These are phyloP conservation scores for Poa pratensis DNA, from an alignment of 176 grass and related monocot genomes.

Conservation along the genomic window DNA sequence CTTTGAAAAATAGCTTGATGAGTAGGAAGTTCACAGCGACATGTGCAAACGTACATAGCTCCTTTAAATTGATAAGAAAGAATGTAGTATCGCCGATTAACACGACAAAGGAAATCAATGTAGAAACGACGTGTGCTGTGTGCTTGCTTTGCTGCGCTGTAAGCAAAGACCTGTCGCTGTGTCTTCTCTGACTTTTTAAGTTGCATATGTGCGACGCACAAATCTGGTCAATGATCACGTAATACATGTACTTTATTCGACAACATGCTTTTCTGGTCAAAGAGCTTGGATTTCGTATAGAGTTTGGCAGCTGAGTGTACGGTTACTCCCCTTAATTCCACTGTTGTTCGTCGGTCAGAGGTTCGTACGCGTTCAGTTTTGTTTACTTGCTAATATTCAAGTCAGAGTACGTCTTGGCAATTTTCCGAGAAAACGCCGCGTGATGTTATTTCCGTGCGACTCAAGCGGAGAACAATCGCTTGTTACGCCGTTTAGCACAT, in stretches of 20 bases:
- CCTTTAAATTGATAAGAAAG: too few species aligned
- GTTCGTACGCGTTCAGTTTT: not conserved
- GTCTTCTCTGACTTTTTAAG: constrained; percentile 30
- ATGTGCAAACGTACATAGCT: not conserved
- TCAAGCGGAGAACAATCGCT: not conserved
- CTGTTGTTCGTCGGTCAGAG: constrained; percentile 17
- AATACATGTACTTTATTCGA: too few species aligned
- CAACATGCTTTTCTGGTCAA: too few species aligned
- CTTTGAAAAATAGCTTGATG: not conserved
- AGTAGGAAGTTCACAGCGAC: constrained; percentile 13
- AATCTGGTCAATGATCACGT: constrained; percentile 7
- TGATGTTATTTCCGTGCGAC: not conserved
- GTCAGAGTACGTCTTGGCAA: constrained; percentile 15
- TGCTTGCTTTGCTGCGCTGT: constrained; percentile 8
- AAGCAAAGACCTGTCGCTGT: constrained; percentile 19
- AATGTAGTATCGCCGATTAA: not conserved
- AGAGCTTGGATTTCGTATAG: constrained; percentile 19
- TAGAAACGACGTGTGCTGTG: not conserved
- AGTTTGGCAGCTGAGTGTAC: not conserved
- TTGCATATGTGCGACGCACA: not conserved
- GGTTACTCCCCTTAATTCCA: not conserved
- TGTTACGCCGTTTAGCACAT: not conserved
- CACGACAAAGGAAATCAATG: not conserved
- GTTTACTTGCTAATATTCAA: not conserved
- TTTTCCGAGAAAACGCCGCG: constrained; percentile 8